Evolutionary conservation across 2,329 filamentous ascomycete species (phyloP), one percentile per base, ranked within the genome.

Genomic region (Neofusicoccum sp.): DNA sequence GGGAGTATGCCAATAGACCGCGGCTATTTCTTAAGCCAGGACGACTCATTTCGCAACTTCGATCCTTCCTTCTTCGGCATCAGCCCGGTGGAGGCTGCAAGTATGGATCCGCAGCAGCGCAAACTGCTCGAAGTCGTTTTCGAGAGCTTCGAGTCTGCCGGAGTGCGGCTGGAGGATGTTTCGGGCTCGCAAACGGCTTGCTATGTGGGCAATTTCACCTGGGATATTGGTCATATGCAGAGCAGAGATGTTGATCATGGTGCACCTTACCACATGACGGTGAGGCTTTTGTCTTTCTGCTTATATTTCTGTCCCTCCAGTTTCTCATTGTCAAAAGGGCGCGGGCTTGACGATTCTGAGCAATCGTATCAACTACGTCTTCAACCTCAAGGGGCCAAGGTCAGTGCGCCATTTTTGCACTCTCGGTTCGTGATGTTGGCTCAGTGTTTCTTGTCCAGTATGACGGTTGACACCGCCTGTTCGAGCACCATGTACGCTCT

Each of bases 101-200:
- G 54, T 12, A 66, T 71, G 61, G 69, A 71, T 38, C 69, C 69
- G 1, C 64, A 69, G 9, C 64, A 69, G 14, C 67, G 69, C 9
- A 62, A 67, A 9, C 53, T 68, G 3, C 61, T 72, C 1, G 70
- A 72, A 56, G 67, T 66, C 9, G 65, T 66, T 0, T 75, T 73
- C 31, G 71, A 77, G 62, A 73, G 75, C 0, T 63, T 84, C 0
- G 76, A 79, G 45, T 70, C 70, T 61, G 66, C 63, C 7, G 72
- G 71, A 2, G 47, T 69, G 1, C 49, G 65, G 2, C 63, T 69
- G 33, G 65, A 71, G 1, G 5, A 3, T 4, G 5, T 66, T 3
- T 9, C 36, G 2, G 61, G 64, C 8, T 12, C 26, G 1, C 6
- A 16, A 3, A 40, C 53, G 24, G 54, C 51, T 8, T 58, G 53